Evolutionary conservation across 2,329 filamentous ascomycete genomes (phyloP).

Genomic region (Xylariomycetidae sp.): DNA sequence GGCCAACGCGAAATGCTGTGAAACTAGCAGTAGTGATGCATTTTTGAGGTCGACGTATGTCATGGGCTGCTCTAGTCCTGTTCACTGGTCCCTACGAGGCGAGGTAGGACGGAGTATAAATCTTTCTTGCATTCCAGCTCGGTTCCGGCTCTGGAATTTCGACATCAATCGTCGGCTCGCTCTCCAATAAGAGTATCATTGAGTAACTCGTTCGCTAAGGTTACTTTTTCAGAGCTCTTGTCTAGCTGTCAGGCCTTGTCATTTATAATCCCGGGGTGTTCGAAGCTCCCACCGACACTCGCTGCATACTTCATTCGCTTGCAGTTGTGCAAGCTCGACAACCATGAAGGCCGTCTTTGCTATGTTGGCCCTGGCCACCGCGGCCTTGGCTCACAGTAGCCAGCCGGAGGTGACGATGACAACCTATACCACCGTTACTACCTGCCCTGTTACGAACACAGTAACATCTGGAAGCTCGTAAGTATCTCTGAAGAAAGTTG

Average conservation of each 20-base stretch:
- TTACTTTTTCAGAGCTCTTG: constrained; percentile 17
- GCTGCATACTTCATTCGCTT: constrained; percentile 3
- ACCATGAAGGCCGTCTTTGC: constrained; percentile 23
- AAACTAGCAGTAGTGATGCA: too few species aligned
- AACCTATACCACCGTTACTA: constrained; percentile 37
- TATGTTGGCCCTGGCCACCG: constrained; percentile 21
- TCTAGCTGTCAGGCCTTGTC: constrained; percentile 1
- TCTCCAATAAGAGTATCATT: constrained; percentile 1
- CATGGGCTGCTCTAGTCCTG: constrained; percentile 13
- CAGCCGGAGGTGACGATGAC: constrained; percentile 15
- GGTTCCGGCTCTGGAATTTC: constrained; percentile 5
- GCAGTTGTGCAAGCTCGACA: constrained; percentile 3
- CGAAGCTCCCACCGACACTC: constrained; percentile 4
- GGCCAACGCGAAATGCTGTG: too few species aligned
- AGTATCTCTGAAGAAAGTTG: constrained; percentile 17
- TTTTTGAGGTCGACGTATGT: constrained; percentile 5
- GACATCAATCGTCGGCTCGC: constrained; percentile 9
- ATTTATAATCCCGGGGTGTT: neutral
- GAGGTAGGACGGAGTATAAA: constrained; percentile 17
- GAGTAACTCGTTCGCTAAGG: constrained; percentile 28
- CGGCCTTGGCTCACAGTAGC: constrained; percentile 16
- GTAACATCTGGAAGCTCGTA: constrained; percentile 34
- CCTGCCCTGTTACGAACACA: constrained; percentile 41
- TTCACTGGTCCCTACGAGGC: constrained; percentile 10
- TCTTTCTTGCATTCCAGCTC: constrained; percentile 10